Conservation (phyloP, 768 basidiomycete species). For the Lactifluus hygrophoroides region DNA sequence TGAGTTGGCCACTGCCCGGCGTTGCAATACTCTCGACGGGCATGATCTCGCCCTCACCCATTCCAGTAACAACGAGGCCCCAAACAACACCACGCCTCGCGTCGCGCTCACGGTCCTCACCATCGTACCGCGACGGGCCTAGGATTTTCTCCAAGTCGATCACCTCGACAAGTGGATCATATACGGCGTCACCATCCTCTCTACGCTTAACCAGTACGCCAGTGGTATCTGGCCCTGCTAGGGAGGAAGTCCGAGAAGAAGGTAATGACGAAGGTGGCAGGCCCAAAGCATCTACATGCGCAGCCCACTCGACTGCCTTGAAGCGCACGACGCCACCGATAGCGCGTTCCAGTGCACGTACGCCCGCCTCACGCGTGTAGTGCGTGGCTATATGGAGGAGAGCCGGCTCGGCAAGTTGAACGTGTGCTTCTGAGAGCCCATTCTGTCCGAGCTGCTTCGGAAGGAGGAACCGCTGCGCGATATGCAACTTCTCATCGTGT, state of each 20-base stretch:
- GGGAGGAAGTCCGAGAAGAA: conserved; percentile 1
- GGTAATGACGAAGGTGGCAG: conserved; percentile 14
- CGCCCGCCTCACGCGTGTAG: conserved; percentile 88
- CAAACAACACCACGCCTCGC: conserved; percentile 71
- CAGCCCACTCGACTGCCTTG: conserved; percentile 90
- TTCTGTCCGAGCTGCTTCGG: conserved; percentile 83
- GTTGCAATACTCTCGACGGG: conserved; percentile 78
- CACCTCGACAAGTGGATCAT: conserved; percentile 52
- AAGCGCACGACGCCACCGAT: conserved; percentile 83
- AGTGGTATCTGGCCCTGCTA: background rate
- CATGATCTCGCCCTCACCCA: conserved; percentile 77
- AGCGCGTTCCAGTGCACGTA: conserved; percentile 81
- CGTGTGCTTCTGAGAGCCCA: conserved; percentile 52
- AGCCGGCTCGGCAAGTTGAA: conserved; percentile 61
- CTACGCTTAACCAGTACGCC: background rate
- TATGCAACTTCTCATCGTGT: conserved; percentile 85
- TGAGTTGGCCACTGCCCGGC: conserved; percentile 66
- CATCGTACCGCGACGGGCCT: conserved; percentile 73
- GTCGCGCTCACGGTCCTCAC: conserved; percentile 69
- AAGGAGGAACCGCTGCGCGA: conserved; percentile 77
- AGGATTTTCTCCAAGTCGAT: conserved; percentile 77
- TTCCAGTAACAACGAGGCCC: conserved; percentile 81
- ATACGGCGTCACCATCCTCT: conserved; percentile 24
- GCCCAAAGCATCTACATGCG: conserved; percentile 40
- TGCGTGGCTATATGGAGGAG: conserved; percentile 64